Percentiles rank a stretch among this genome's conserved stretches.
phyloP scores from a whole-genome alignment of 495 filamentous ascomycete species.

The Bacidia gigantensis region DNA sequence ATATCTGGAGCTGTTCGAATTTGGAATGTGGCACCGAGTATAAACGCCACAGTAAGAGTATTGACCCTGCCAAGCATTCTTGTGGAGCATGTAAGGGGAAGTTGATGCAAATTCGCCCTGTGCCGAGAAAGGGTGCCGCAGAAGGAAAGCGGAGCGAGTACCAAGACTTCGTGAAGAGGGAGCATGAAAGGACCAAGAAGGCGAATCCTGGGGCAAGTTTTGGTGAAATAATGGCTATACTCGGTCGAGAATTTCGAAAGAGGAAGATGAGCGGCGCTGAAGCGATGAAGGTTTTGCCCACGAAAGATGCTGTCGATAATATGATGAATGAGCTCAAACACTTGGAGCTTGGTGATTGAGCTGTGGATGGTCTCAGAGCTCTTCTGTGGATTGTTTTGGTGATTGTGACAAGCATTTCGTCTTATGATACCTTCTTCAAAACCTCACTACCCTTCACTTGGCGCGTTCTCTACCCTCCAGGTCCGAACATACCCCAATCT shows the following conservation, averaged over 20 bases:
- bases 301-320: slow-evolving; percentile 4
- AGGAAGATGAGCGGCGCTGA: slow-evolving; percentile 17
- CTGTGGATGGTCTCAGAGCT: no score
- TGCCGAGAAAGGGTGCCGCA: slow-evolving; percentile 37
- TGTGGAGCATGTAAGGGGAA: slow-evolving; percentile 58
- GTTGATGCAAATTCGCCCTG: slow-evolving; percentile 68
- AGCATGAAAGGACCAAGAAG: slow-evolving; percentile 13
- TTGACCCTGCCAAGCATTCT: slow-evolving; percentile 47
- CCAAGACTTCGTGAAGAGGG: slow-evolving; percentile 42
- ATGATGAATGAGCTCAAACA: slow-evolving; percentile 10
- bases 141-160: slow-evolving; percentile 35
- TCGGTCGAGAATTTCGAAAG: slow-evolving; percentile 16
- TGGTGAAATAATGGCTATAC: slow-evolving; percentile 14
- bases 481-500: slow-evolving; percentile 71
- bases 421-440: no score
- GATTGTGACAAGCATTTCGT: no score
- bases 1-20: slow-evolving; percentile 63
- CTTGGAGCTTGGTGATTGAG: not conserved
- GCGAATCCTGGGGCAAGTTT: slow-evolving; percentile 12
- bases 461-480: slow-evolving; percentile 17
- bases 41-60: slow-evolving; percentile 70
- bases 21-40: slow-evolving; percentile 47
- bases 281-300: slow-evolving; percentile 22
- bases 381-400: no score
- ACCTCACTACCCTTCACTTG: no score